Evolutionary conservation across 129 eudicot species (phyloP), one percentile per base, ranked within the genome.

Genomic region (Escallonia rubra): DNA sequence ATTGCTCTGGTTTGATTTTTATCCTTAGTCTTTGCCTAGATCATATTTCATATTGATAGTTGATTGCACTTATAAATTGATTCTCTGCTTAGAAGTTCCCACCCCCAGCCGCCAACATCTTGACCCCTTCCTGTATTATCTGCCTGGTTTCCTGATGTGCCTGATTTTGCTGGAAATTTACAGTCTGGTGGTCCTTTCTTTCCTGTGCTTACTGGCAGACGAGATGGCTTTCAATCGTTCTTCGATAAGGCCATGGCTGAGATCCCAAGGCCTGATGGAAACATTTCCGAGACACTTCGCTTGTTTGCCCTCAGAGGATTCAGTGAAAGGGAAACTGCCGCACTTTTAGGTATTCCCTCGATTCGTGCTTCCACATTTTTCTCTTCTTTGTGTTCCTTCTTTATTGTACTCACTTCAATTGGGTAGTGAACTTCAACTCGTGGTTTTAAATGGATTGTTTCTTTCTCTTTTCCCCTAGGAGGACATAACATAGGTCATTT

Each of bases 121-220:
- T 23, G 1, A 23, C 34, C 34, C 34, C 34, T 23, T 23, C 34
- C 34, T 23, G 34, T 23, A n/a, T n/a, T n/a, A n/a, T n/a, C n/a
- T n/a, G n/a, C n/a, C 34, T 23, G 34, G 34, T 23, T 23, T 23
- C 34, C 34, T 23, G 34, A 23, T 23, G 34, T 23, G 34, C 34
- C 34, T 23, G 34, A 23, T 23, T 23, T 23, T 23, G 34, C 34
- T 23, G 34, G 34, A 23, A 23, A 23, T 23, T 23, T 23, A 45
- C 55, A 76, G 81, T 41, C 65, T 54, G 70, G 66, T 12, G 74
- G 74, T 38, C 78, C 74, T 10, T 67, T 49, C 57, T 76, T 53
- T 44, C 82, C 72, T 10, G 67, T 75, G 42, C 65, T 12, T 40
- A 80, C 78, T 4, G 73, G 81, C 49, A 66, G 85, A 57, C 67